These are phyloP conservation scores for Fraxinus baroniana DNA, from an alignment of 305 asterid genomes.

Conservation along the genomic window DNA sequence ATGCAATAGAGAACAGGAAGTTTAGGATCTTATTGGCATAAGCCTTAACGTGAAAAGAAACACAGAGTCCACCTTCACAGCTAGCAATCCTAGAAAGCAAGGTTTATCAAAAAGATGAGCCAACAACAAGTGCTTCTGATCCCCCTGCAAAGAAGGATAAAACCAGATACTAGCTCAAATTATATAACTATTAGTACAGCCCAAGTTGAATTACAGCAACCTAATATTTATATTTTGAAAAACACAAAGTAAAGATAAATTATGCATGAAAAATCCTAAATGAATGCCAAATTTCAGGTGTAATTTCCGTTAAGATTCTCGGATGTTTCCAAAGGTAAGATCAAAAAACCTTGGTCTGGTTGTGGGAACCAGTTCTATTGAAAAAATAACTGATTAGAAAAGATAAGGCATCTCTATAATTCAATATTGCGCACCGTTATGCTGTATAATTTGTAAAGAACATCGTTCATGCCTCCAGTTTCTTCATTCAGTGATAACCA, in stretches of 20 bases:
- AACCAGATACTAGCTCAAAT: not conserved
- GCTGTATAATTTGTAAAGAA: constrained; percentile 64
- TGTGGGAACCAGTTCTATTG: not conserved
- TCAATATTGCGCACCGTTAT: constrained; percentile 50
- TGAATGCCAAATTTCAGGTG: not conserved
- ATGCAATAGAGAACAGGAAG: not conserved
- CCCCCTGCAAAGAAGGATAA: constrained; percentile 51
- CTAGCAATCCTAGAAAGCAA: constrained; percentile 80
- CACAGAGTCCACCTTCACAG: constrained; percentile 55
- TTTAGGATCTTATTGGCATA: not conserved
- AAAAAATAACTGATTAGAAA: not conserved
- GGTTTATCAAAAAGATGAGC: constrained; percentile 94
- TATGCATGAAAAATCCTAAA: not conserved
- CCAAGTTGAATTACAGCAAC: not conserved
- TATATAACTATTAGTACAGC: not conserved
- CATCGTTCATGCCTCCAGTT: constrained; percentile 95
- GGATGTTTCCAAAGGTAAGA: not conserved
- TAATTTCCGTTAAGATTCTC: not conserved
- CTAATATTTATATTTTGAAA: not conserved
- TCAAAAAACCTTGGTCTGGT: not conserved
- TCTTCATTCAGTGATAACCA: constrained; percentile 77
- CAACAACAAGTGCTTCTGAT: constrained; percentile 66
- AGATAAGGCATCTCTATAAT: not conserved
- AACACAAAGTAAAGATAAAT: not conserved
- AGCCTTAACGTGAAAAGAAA: not conserved